Evolutionary conservation across 1,139 yeast species (phyloP), one percentile per base, ranked within the genome.

Genomic region (Magnusiomyces fungicola): DNA sequence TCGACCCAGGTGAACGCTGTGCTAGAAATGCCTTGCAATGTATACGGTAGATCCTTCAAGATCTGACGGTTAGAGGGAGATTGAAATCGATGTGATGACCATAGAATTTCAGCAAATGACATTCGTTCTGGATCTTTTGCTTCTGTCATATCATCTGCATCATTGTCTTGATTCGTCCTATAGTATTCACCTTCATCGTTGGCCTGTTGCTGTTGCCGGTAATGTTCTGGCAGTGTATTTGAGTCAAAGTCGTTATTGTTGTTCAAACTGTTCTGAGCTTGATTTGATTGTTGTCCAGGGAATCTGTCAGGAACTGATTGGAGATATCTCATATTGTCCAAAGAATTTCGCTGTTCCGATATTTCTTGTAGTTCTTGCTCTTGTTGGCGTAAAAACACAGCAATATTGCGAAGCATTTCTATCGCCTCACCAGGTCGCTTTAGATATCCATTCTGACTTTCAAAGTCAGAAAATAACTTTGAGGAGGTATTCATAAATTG

Each of bases 1-100:
- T 65, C 64, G 5, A 58, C 59, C 65, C 83, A 76, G 1, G 78
- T 73, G 47, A 88, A 76, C 40, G 79, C 58, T 39, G 74, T 75
- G 1, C 95, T 81, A 43, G 85, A 83, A 6, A 86, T 74, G 0
- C 96, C 97, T 23, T 83, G 73, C 30, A 90, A 66, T 0, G 87
- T 77, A 62, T 77, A 89, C 2, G 84, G 78, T 3, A 87, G 66
- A 55, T 77, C 82, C 14, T 72, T 70, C 47, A 85, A 59, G 2
- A 88, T 72, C 3, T 70, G 74, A 7, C 67, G 67, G 53, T 83
- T 89, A 2, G 72, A 42, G 2, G 69, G 68, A n/a, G 54, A 53
- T 45, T 50, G 51, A 27, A 34, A 38, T 22, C 48, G 39, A 16
- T 52, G 43, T 14, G 47, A 32, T 12, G 34, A 38, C 27, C 40